These are phyloP conservation scores for Termitomyces sp. DNA, from an alignment of 768 basidiomycete species.

Conservation along the genomic window DNA sequence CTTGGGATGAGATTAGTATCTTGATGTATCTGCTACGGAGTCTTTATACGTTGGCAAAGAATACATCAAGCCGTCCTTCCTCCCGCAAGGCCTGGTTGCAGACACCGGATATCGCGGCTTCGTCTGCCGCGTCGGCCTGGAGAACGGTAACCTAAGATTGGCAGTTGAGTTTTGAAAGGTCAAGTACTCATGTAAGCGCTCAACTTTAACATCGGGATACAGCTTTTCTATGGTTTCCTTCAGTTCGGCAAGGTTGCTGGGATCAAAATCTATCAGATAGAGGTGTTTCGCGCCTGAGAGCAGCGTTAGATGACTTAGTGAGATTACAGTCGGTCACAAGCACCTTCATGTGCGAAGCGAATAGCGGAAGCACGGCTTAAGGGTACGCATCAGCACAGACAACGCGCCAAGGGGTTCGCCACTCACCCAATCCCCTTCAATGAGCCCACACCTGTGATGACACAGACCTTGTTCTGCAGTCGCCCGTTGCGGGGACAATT, in stretches of 20 bases:
- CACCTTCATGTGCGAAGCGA: slow-evolving; percentile 78
- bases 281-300: slow-evolving; percentile 65
- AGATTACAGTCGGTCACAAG: background rate
- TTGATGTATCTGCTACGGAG: background rate
- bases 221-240: slow-evolving; percentile 57
- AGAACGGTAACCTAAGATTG: slow-evolving; percentile 62
- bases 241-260: slow-evolving; percentile 63
- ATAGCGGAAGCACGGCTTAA: slow-evolving; percentile 65
- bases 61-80: slow-evolving; percentile 84
- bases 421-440: slow-evolving; percentile 83
- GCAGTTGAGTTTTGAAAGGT: background rate
- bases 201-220: slow-evolving; percentile 79
- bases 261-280: slow-evolving; percentile 68
- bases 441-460: slow-evolving; percentile 86
- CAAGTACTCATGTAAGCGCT: background rate
- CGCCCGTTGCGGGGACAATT: slow-evolving; percentile 44
- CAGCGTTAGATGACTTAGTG: background rate
- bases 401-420: background rate
- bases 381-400: background rate
- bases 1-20: slow-evolving; percentile 26
- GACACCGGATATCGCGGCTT: slow-evolving; percentile 55
- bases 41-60: slow-evolving; percentile 85
- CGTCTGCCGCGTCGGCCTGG: slow-evolving; percentile 82
- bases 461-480: slow-evolving; percentile 73
- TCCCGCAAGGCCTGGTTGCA: slow-evolving; percentile 73